phyloP scores from a whole-genome alignment of 345 rosid genomes.

The Eutrema japonicum region DNA sequence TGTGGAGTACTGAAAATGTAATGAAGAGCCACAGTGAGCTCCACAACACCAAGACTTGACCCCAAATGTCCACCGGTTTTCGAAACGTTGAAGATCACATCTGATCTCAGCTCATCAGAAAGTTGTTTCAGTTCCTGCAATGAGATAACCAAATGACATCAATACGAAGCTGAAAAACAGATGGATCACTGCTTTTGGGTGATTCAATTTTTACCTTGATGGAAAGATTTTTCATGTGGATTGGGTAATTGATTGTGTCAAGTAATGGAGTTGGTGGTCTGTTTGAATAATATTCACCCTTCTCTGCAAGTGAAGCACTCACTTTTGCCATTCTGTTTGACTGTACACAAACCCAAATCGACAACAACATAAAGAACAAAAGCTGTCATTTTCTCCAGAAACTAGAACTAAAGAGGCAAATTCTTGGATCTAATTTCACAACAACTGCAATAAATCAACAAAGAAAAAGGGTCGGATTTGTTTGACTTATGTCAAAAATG shows the following conservation, averaged over 20 bases:
- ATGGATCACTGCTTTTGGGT: neutral
- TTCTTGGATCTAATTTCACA: conserved; percentile 14
- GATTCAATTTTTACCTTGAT: conserved; percentile 52
- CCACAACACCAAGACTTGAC: conserved; percentile 97
- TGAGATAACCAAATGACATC: neutral
- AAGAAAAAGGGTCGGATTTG: conserved; percentile 15
- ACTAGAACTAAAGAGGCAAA: conserved; percentile 5
- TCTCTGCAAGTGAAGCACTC: conserved; percentile 78
- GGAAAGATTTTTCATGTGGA: conserved; percentile 95
- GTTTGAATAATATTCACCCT: conserved; percentile 68
- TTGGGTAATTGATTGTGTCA: conserved; percentile 91
- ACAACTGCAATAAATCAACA: conserved; percentile 11
- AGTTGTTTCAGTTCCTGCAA: conserved; percentile 84
- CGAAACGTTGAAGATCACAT: conserved; percentile 88
- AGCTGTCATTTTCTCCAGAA: conserved; percentile 28
- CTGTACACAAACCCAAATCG: conserved; percentile 48
- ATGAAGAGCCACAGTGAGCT: conserved; percentile 98
- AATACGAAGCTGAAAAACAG: conserved; percentile 4
- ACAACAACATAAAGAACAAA: conserved; percentile 19
- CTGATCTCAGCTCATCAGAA: conserved; percentile 85
- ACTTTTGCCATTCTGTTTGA: conserved; percentile 58
- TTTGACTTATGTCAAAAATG: conserved; percentile 20
- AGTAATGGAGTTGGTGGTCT: conserved; percentile 90
- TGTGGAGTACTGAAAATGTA: conserved; percentile 89
- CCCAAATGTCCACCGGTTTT: conserved; percentile 97